A percentile compares a stretch with the other conserved stretches of the same genome.
Evolutionary conservation across 768 basidiomycete species (phyloP).

Genomic region (Phlegmacium glaucopus): DNA sequence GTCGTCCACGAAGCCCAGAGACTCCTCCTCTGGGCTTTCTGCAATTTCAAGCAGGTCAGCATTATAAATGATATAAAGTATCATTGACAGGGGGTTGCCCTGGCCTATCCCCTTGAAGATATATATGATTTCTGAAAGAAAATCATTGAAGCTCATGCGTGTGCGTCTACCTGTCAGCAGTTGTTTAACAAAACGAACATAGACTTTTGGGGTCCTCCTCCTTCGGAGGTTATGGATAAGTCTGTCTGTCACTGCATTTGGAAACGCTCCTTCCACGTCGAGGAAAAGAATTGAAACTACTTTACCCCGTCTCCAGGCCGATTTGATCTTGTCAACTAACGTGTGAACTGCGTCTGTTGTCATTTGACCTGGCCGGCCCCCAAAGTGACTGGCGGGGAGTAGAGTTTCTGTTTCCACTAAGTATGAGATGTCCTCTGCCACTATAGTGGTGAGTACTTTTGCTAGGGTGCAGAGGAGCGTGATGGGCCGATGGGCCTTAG

Average conservation of each 20-base stretch:
- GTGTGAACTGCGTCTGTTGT: constrained; percentile 3
- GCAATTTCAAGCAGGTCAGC: too few relatives aligned
- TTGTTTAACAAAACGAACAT: background rate
- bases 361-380: constrained; percentile 2
- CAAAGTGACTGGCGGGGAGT: constrained; percentile 3
- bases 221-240: constrained; percentile 6
- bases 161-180: background rate
- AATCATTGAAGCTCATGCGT: constrained; percentile 11
- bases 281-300: constrained; percentile 9
- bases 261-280: constrained; percentile 11
- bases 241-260: constrained; percentile 6
- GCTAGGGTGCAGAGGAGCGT: constrained; percentile 1
- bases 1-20: constrained; percentile 1
- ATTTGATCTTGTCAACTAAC: constrained; percentile 1
- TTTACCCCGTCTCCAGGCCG: constrained; percentile 5
- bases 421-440: background rate
- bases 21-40: too few relatives aligned
- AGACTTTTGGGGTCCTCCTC: background rate
- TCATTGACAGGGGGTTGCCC: constrained; percentile 9
- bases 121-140: constrained; percentile 1
- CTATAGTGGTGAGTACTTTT: background rate
- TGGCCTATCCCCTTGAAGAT: constrained; percentile 9
- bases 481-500: constrained; percentile 8
- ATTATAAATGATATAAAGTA: constrained; percentile 8
- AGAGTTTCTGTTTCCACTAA: background rate